Evolutionary conservation across 768 basidiomycete genomes (phyloP), one percentile per base, ranked within the genome.

Genomic region (Naganishia randhawae): DNA sequence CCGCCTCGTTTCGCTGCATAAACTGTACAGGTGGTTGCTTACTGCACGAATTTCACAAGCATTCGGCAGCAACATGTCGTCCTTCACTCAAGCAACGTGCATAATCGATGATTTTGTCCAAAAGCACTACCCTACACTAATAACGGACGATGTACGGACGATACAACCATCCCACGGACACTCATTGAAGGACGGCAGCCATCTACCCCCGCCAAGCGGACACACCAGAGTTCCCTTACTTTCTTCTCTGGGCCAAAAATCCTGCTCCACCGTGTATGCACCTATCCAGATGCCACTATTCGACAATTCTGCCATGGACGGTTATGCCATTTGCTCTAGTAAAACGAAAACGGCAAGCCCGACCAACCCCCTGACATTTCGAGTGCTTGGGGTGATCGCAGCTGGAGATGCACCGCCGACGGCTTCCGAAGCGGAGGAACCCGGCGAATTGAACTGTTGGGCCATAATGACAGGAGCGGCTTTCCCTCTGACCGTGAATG

Each of bases 291-390:
- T 55, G 42, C 66, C 66, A n/a, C 42, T 55, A 22, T 67, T 67
- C 48, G 66, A 67, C 53, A 67, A 67, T 31, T 67, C 66, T 25
- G 66, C 66, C 31, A 67, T 67, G 66, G 66, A 67, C 54, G 66
- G 66, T 5, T 67, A 67, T 54, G 66, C 50, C 10, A 53, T 67
- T 16, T 53, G 27, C 13, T 67, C 66, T 11, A n/a, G 19, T 17
- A 27, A 42, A 32, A 67, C 66, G 1, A 27, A n/a, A 11, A 11
- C n/a, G 10, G 66, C 66, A 22, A 55, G 53, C 25, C 33, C 42
- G 17, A 27, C 41, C 14, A 57, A 67, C 25, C 53, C 66, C 4
- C 32, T 57, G 41, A 67, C 50, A 2, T 61, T 57, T 31, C 37
- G 42, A 50, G 66, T 67, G 5, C n/a, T 55, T 8, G 66, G 66